A percentile compares a stretch with the other conserved stretches of the same genome.
Conservation (phyloP, 352 stramenopile species). For the Phytopythium litorale region DNA sequence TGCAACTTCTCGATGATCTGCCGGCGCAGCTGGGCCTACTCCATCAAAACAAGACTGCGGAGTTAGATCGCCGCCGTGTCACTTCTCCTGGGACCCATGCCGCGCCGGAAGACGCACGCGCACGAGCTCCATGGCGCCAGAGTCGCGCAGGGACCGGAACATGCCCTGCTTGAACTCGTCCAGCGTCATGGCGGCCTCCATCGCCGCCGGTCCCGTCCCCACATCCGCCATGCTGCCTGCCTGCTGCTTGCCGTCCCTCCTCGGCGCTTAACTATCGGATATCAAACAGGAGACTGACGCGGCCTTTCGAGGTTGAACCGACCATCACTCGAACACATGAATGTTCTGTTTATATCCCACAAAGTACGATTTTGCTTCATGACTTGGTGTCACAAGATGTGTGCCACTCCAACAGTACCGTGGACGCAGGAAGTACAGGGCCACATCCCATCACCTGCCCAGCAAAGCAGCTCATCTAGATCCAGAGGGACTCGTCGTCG, state of each 20-base stretch:
- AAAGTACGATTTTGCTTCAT: conserved; percentile 1
- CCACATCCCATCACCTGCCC: not conserved
- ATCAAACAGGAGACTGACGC: not conserved
- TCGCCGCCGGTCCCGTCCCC: conserved; percentile 5
- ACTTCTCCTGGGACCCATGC: not conserved
- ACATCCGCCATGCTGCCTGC: not conserved
- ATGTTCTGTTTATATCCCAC: not conserved
- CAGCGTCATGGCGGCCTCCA: conserved; percentile 40
- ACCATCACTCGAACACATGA: not conserved
- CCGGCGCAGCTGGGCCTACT: conserved; percentile 60
- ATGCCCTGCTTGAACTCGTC: conserved; percentile 67
- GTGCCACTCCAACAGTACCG: not conserved
- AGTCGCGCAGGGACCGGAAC: conserved; percentile 65
- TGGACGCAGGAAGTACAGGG: not conserved
- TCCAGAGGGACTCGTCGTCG: conserved; percentile 39
- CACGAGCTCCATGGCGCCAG: conserved; percentile 56
- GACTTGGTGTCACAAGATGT: too few relatives aligned
- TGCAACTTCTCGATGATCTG: conserved; percentile 72
- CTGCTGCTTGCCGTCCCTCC: too few relatives aligned
- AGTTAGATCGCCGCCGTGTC: not conserved
- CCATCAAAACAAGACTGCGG: not conserved
- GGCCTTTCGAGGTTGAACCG: conserved; percentile 6
- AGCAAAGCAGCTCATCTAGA: conserved; percentile 14
- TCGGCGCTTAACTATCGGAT: not conserved
- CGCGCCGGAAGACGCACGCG: conserved; percentile 23